phyloP scores from a whole-genome alignment of 1,284 basidiomycete species.

The Dichomitus squalens region DNA sequence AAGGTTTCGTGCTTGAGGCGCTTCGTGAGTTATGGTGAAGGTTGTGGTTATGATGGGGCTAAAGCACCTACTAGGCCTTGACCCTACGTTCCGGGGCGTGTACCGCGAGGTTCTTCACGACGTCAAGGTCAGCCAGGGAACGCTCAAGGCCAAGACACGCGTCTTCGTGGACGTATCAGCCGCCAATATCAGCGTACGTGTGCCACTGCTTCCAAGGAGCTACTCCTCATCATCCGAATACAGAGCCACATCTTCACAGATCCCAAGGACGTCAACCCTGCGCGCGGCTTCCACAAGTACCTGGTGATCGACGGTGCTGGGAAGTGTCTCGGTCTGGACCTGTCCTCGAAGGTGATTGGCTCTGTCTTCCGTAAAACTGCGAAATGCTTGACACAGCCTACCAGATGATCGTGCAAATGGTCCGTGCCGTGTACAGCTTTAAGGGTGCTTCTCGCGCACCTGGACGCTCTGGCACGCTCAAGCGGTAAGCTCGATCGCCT shows the following conservation, averaged over 20 bases:
- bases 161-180: slow-evolving; percentile 62
- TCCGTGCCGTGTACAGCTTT: slow-evolving; percentile 52
- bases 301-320: slow-evolving; percentile 55
- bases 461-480: slow-evolving; percentile 52
- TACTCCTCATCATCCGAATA: neutral
- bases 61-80: slow-evolving; percentile 39
- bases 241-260: slow-evolving; percentile 39
- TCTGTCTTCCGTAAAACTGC: neutral
- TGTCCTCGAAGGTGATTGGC: slow-evolving; percentile 51
- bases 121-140: slow-evolving; percentile 43
- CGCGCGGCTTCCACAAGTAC: slow-evolving; percentile 49
- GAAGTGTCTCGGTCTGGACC: slow-evolving; percentile 55
- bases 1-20: slow-evolving; percentile 65
- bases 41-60: neutral
- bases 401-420: slow-evolving; percentile 46
- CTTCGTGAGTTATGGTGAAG: slow-evolving; percentile 50
- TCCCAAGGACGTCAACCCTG: slow-evolving; percentile 48
- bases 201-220: neutral
- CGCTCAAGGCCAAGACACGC: slow-evolving; percentile 47
- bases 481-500: slow-evolving; percentile 35
- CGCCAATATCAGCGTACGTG: slow-evolving; percentile 55
- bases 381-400: neutral
- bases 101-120: slow-evolving; percentile 53
- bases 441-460: slow-evolving; percentile 55
- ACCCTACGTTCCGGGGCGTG: slow-evolving; percentile 49